A percentile compares a stretch with the other conserved stretches of the same genome.
Evolutionary conservation across 371 early-diverging fungal species (phyloP).

Genomic region (Chytridium lagenaria): DNA sequence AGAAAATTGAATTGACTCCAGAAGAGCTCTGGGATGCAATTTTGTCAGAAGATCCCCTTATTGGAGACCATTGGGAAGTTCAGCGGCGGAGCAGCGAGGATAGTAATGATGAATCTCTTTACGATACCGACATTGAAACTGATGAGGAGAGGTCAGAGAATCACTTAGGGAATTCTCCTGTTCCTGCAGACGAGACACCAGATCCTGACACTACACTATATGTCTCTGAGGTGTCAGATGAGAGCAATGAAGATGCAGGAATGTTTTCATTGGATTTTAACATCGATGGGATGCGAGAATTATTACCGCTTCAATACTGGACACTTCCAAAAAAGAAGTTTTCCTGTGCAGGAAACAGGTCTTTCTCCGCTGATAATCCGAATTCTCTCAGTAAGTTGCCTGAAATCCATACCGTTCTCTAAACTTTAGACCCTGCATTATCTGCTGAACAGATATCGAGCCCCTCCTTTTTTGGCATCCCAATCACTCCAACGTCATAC

Average conservation of each 20-base stretch:
- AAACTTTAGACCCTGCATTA: neutral
- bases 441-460: neutral
- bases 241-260: neutral
- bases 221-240: neutral
- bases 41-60: neutral
- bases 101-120: neutral
- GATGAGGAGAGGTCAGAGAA: neutral
- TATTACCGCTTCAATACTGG: neutral
- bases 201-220: neutral
- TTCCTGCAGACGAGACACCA: neutral
- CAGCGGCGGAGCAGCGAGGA: neutral
- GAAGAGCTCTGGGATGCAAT: neutral
- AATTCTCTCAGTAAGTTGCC: neutral
- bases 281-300: neutral
- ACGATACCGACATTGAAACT: neutral
- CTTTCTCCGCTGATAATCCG: neutral
- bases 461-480: neutral
- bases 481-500: neutral
- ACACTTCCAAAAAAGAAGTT: too few species aligned
- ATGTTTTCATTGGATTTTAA: neutral
- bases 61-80: constrained; percentile 11
- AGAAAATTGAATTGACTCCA: neutral
- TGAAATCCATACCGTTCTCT: neutral
- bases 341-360: too few species aligned
- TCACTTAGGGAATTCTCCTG: neutral